Evolutionary conservation across 352 stramenopile species (phyloP), one percentile per base, ranked within the genome.

Genomic region (Phytophthora fragariaefolia): DNA sequence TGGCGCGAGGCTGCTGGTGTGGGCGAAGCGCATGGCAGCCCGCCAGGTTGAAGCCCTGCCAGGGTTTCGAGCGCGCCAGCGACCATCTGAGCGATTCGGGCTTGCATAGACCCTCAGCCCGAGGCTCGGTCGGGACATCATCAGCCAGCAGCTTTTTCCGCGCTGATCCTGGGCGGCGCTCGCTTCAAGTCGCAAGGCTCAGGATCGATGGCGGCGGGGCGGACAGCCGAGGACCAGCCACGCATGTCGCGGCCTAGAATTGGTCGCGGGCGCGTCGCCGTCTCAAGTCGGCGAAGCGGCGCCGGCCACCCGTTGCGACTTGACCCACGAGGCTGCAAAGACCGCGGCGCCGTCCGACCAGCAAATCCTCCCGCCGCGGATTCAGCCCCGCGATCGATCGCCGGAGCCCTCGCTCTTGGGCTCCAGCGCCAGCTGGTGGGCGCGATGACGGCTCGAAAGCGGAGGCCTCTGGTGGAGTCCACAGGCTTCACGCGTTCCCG

Each of bases 1-100:
- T 60, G 58, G 58, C 42, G 18, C 6, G 22, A 7, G 47, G 32
- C 50, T 12, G 18, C 40, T 43, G 10, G 34, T 18, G 6, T 43
- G 34, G 15, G 17, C 17, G 38, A 15, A 46, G 17, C 38, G 17
- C 18, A 23, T 2, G 17, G 40, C 6, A 12, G 30, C n/a, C n/a
- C 17, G n/a, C 40, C 6, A 65, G 54, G 55, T 65, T 70, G 55
- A 70, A 49, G 43, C 43, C 57, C 43, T 43, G 51, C 53, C 56
- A 57, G 36, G n/a, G n/a, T n/a, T n/a, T n/a, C n/a, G n/a, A n/a
- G n/a, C n/a, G n/a, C 24, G 60, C 45, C 15, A 38, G 42, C 34
- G 36, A 46, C 54, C 62, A 70, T 70, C 62, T 70, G 62, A 63
- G 62, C n/a, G 62, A 27, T 65, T 70, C 7, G 54, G 62, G 62